Evolutionary conservation across 129 eudicot species (phyloP).

Genomic region (Ambrosia trifida): DNA sequence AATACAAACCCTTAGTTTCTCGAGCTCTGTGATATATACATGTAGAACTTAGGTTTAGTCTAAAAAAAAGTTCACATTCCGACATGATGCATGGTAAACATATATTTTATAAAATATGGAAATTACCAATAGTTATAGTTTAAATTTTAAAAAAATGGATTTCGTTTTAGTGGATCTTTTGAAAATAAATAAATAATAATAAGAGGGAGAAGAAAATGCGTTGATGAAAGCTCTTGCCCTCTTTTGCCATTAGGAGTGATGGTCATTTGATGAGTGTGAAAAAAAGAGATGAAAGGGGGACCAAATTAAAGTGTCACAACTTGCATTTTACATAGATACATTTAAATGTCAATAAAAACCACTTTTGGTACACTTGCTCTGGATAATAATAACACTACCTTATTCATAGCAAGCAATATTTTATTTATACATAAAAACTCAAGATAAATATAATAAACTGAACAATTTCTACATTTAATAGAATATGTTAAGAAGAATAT

Average conservation of each 20-base stretch:
- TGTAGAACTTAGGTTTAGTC: neutral
- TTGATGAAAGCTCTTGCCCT: conserved; percentile 20
- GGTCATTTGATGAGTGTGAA: conserved; percentile 36
- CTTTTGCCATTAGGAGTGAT: conserved; percentile 33
- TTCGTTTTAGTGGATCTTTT: neutral
- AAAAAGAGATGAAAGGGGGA: conserved; percentile 34
- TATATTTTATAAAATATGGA: neutral
- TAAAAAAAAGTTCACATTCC: neutral
- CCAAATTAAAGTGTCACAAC: conserved; percentile 33
- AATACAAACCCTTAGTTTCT: too few relatives aligned
- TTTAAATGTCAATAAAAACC: conserved; percentile 34
- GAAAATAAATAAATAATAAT: neutral
- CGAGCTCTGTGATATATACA: too few relatives aligned
- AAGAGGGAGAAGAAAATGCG: conserved; percentile 19
- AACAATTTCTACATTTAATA: too few relatives aligned
- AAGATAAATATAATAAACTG: too few relatives aligned
- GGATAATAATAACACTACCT: too few relatives aligned
- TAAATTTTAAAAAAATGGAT: neutral
- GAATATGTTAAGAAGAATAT: too few relatives aligned
- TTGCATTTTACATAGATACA: conserved; percentile 25
- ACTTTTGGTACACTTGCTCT: conserved; percentile 26
- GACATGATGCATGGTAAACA: too few relatives aligned
- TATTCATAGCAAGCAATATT: too few relatives aligned
- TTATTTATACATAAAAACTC: too few relatives aligned
- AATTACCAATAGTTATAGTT: neutral